Evolutionary conservation across 306 rosid genomes (phyloP), one percentile per base, ranked within the genome.

Genomic region (Hippophae tibetana): DNA sequence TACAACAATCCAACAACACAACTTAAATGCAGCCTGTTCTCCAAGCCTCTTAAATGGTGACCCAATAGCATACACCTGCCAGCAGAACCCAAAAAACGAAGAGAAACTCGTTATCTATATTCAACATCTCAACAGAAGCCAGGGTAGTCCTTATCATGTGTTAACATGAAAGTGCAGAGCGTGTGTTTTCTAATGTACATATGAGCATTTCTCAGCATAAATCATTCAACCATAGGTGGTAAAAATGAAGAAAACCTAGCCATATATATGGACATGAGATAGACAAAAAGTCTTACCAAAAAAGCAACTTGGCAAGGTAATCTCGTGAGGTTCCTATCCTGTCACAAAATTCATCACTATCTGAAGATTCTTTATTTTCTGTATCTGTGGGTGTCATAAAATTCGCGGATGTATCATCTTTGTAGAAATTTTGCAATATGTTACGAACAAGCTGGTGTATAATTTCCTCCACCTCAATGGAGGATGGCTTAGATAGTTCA

Each of bases 31-130:
- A 93, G 71, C 68, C 99, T 80, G 67, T 93, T 93, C 77, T 93
- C 99, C 89, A 93, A 85, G 69, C 99, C 96, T 76, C 95, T 80
- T 54, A 93, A 73, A 79, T 88, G 99, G 72, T 93, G 99, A 56
- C 99, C 99, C 74, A 93, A 72, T 57, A 93, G 76, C 99, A 93
- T 93, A 67, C 99, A 93, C 99, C 99, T 93, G 89, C 69, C 54
- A 73, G 65, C 57, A 47, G 11, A 64, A 31, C 38, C 38, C 38
- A 61, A 8, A 60, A 0, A 25, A 57, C 10, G 38, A 47, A 58
- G 47, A 63, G 55, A 18, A 18, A 52, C 48, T 59, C 40, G 62
- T 59, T 13, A 59, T 42, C 25, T 38, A 52, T 42, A 2, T 54
- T 52, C 40, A 41, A 23, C 3, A 3, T 71, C 49, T 27, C 65